Evolutionary conservation across 2,329 filamentous ascomycete species (phyloP).

Genomic region (Talaromyces amestolkiae): DNA sequence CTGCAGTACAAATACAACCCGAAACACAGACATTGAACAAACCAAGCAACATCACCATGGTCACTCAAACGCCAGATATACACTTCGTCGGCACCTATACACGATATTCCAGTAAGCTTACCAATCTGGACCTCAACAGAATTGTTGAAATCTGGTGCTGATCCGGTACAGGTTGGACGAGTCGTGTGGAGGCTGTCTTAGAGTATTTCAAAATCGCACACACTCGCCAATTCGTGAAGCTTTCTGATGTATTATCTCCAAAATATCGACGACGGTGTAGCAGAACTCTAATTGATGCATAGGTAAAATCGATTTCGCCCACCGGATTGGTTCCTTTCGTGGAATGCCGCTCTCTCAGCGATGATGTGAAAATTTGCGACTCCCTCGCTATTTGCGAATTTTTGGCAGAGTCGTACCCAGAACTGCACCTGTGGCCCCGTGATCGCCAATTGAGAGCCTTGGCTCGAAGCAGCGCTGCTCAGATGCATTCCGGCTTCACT

Average conservation of each 20-base stretch:
- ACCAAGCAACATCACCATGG: background rate
- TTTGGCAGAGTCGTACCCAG: slow-evolving; percentile 18
- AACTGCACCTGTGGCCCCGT: slow-evolving; percentile 31
- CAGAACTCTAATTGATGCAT: background rate
- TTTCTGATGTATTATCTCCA: background rate
- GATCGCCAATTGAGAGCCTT: slow-evolving; percentile 34
- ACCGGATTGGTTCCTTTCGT: background rate
- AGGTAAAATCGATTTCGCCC: background rate
- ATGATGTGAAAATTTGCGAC: background rate
- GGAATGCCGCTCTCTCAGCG: background rate
- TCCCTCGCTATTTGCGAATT: background rate
- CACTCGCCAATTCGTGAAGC: slow-evolving; percentile 24
- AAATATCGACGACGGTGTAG: background rate
- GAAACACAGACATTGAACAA: background rate
- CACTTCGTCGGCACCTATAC: slow-evolving; percentile 32
- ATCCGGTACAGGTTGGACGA: slow-evolving; percentile 33
- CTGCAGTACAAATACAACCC: background rate
- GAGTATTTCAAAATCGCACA: slow-evolving; percentile 37
- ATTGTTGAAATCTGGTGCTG: background rate
- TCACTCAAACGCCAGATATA: slow-evolving; percentile 21
- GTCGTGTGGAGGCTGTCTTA: slow-evolving; percentile 33
- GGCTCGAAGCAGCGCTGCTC: slow-evolving; percentile 32
- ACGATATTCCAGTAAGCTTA: slow-evolving; percentile 34
- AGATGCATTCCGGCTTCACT: slow-evolving; percentile 37
- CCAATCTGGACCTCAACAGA: background rate